Percentiles rank a stretch among this genome's conserved stretches.
phyloP scores from a whole-genome alignment of 495 filamentous ascomycete genomes.

The Jackrogersella minutella region DNA sequence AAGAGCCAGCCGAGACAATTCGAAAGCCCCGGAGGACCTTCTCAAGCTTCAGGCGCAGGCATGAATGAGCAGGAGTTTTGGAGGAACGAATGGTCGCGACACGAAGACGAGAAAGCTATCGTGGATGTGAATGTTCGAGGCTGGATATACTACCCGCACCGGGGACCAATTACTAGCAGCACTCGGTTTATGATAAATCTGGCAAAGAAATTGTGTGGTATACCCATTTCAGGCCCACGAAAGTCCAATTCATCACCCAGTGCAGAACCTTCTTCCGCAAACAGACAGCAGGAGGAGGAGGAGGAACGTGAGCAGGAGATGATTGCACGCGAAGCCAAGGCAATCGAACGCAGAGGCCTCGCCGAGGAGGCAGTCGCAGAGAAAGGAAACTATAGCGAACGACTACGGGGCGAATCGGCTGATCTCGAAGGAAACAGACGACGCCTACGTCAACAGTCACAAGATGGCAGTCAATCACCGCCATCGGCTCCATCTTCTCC shows the following conservation, averaged over 20 bases:
- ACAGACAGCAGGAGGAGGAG: slow-evolving; percentile 51
- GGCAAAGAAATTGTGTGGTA: slow-evolving; percentile 82
- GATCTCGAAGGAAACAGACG: slow-evolving; percentile 41
- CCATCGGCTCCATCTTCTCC: slow-evolving; percentile 47
- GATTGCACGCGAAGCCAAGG: slow-evolving; percentile 74
- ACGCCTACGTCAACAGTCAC: slow-evolving; percentile 4
- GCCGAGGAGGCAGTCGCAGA: slow-evolving; percentile 74
- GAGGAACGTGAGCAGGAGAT: slow-evolving; percentile 62
- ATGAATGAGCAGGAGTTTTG: slow-evolving; percentile 70
- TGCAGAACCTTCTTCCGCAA: slow-evolving; percentile 22
- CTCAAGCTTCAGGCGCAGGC: slow-evolving; percentile 24
- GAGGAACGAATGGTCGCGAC: slow-evolving; percentile 70
- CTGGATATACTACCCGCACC: slow-evolving; percentile 89
- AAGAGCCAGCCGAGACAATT: slow-evolving; percentile 46
- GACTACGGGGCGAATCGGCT: slow-evolving; percentile 45
- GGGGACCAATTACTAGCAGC: slow-evolving; percentile 85
- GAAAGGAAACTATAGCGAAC: slow-evolving; percentile 64
- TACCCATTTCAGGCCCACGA: slow-evolving; percentile 68
- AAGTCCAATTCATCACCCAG: slow-evolving; percentile 24
- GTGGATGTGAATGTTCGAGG: slow-evolving; percentile 94
- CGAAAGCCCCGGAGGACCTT: slow-evolving; percentile 26
- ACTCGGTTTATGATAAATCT: slow-evolving; percentile 86
- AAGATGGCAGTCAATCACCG: slow-evolving; percentile 36
- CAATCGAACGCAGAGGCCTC: slow-evolving; percentile 74
- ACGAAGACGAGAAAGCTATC: slow-evolving; percentile 79